Conservation (phyloP, 257 asterid genomes). For the Solanum virginianum region DNA sequence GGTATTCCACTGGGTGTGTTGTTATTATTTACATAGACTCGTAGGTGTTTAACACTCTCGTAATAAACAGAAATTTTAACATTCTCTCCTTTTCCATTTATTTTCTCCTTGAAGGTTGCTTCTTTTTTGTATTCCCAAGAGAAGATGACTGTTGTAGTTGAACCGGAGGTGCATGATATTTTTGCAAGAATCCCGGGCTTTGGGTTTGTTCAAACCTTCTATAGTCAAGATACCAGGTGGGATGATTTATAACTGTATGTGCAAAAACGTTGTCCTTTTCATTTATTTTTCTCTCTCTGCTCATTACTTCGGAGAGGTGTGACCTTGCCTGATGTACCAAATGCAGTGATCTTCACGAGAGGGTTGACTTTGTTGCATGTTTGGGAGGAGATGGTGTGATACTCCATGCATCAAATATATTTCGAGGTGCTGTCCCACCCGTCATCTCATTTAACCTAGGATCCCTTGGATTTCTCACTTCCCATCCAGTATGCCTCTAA, state of each 20-base stretch:
- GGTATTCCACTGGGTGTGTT: too few species aligned
- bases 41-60: neutral
- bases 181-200: slow-evolving; percentile 97
- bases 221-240: slow-evolving; percentile 98
- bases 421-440: neutral
- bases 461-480: slow-evolving; percentile 91
- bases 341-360: slow-evolving; percentile 91
- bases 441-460: slow-evolving; percentile 99
- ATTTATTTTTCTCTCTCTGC: neutral
- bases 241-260: slow-evolving; percentile 4
- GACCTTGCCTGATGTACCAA: slow-evolving; percentile 13
- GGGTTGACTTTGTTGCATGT: slow-evolving; percentile 95
- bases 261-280: neutral
- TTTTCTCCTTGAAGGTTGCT: slow-evolving; percentile 50
- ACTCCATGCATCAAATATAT: slow-evolving; percentile 90
- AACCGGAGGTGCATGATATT: slow-evolving; percentile 94
- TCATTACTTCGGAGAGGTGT: slow-evolving; percentile 1
- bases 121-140: slow-evolving; percentile 85
- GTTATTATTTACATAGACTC: neutral
- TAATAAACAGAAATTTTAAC: neutral
- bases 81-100: neutral
- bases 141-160: slow-evolving; percentile 92
- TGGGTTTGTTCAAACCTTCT: slow-evolving; percentile 97
- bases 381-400: slow-evolving; percentile 99
- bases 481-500: neutral